These are phyloP conservation scores for Papiliotrema flavescens DNA, from an alignment of 1,284 basidiomycete genomes.

Conservation along the genomic window DNA sequence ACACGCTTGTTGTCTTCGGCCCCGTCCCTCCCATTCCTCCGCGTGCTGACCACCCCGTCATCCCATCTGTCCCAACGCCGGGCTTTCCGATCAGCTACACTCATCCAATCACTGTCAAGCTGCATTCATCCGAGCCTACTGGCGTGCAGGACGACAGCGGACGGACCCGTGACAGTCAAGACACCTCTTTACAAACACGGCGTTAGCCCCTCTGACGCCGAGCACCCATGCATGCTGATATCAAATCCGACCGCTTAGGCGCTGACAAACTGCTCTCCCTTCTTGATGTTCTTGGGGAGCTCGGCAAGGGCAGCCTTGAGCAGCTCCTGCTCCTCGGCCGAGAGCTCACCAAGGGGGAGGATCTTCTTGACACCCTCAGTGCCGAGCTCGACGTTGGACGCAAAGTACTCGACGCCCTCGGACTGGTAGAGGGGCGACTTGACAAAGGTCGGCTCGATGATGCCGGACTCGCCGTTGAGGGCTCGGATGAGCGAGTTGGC, in stretches of 20 bases:
- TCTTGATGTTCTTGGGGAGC: conserved; percentile 94
- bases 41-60: no score
- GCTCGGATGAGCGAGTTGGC: conserved; percentile 74
- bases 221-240: no score
- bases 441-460: conserved; percentile 81
- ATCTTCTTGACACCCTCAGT: conserved; percentile 86
- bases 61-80: no score
- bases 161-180: no score
- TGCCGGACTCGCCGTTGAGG: conserved; percentile 80
- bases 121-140: no score
- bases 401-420: conserved; percentile 80
- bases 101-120: no score
- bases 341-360: conserved; percentile 69
- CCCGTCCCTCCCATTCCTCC: no score
- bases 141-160: no score
- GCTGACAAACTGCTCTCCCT: conserved; percentile 76
- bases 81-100: no score
- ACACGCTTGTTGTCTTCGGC: no score
- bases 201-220: no score
- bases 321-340: conserved; percentile 77
- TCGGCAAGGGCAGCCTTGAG: conserved; percentile 85
- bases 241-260: neutral
- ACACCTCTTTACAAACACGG: no score
- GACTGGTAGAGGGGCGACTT: conserved; percentile 70
- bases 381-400: conserved; percentile 76